Conservation (phyloP, 441 rosid species). For the Mallotus japonicus region DNA sequence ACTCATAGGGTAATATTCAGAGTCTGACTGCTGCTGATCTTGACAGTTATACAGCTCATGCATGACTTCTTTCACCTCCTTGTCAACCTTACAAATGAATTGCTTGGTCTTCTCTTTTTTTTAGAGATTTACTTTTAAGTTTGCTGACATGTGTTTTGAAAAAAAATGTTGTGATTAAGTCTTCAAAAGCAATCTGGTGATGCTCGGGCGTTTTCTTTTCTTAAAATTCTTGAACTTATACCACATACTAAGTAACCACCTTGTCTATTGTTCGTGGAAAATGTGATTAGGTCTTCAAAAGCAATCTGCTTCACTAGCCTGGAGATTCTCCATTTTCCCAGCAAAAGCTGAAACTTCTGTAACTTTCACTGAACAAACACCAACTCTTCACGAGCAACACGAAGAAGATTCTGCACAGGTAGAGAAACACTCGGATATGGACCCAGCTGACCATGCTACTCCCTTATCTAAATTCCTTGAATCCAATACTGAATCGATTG, state of each 20-base stretch:
- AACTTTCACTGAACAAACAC: constrained; percentile 33
- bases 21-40: constrained; percentile 71
- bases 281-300: constrained; percentile 93
- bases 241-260: constrained; percentile 60
- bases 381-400: constrained; percentile 25
- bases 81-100: constrained; percentile 70
- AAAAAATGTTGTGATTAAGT: constrained; percentile 41
- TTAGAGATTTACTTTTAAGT: neutral
- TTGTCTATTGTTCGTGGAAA: constrained; percentile 70
- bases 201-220: constrained; percentile 85
- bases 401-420: neutral
- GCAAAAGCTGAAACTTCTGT: constrained; percentile 54
- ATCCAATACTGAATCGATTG: constrained; percentile 49
- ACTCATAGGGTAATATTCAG: constrained; percentile 79
- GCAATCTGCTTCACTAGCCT: constrained; percentile 46
- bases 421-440: constrained; percentile 10
- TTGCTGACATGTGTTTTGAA: neutral
- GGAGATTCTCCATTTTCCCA: constrained; percentile 40
- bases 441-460: no score
- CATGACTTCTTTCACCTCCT: constrained; percentile 98
- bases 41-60: constrained; percentile 65
- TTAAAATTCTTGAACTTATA: constrained; percentile 86
- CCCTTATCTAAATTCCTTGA: constrained; percentile 46
- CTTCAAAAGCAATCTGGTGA: constrained; percentile 91
- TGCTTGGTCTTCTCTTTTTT: neutral